Percentiles rank a stretch among this genome's conserved stretches.
These are phyloP conservation scores for Aspergillus cavernicola DNA, from an alignment of 495 filamentous ascomycete genomes.

Conservation along the genomic window DNA sequence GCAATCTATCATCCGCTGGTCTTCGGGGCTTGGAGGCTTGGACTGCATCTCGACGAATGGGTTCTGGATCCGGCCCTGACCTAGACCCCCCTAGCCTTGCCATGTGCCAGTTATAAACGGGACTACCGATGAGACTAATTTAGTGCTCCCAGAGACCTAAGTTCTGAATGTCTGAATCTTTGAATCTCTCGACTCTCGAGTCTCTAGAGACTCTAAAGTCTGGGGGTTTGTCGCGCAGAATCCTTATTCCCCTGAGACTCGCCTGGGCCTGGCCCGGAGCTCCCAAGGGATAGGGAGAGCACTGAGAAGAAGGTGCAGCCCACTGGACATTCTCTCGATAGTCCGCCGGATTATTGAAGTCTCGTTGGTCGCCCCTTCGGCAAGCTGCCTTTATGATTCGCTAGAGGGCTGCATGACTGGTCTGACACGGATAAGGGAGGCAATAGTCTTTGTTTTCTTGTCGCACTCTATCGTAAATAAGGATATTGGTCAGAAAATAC, in stretches of 20 bases:
- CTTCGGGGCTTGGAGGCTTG: conserved; percentile 3
- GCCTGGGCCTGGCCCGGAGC: conserved; percentile 14
- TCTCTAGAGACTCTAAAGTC: not conserved
- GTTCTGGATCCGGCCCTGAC: conserved; percentile 2
- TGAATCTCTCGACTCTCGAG: not conserved
- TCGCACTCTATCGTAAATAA: conserved; percentile 10
- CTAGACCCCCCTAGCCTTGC: conserved; percentile 6
- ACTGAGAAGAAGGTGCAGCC: not conserved
- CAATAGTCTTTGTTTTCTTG: conserved; percentile 4
- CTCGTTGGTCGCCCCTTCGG: not conserved
- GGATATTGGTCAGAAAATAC: conserved; percentile 6
- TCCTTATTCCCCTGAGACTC: conserved; percentile 1
- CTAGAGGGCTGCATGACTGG: not conserved
- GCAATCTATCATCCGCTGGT: not conserved
- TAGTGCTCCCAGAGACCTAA: conserved; percentile 1
- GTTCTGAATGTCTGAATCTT: not conserved
- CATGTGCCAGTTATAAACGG: conserved; percentile 12
- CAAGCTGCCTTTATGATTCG: conserved; percentile 3
- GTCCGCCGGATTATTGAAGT: conserved; percentile 4
- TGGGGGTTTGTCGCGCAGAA: conserved; percentile 2
- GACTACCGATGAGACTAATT: conserved; percentile 14
- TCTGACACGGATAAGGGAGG: conserved; percentile 1
- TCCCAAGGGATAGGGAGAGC: not conserved
- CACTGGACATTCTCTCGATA: not conserved
- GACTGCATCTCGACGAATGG: conserved; percentile 6